Evolutionary conservation across 2,329 filamentous ascomycete genomes (phyloP).

Genomic region (Hypoxylon rubiginosum): DNA sequence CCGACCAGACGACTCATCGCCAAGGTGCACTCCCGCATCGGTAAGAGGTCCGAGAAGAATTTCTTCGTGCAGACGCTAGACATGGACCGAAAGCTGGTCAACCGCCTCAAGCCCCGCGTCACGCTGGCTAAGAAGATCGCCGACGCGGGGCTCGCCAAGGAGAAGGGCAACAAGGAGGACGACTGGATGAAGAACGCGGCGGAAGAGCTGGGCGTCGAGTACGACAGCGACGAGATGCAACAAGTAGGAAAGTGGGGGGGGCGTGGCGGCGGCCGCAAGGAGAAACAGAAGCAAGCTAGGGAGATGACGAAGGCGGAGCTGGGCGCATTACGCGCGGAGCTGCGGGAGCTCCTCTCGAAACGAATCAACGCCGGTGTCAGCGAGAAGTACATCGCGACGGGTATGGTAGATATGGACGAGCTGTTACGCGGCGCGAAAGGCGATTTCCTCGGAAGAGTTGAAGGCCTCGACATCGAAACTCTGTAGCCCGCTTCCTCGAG

Average conservation of each 20-base stretch:
- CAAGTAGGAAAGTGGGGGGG: conserved; percentile 72
- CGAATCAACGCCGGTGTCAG: conserved; percentile 90
- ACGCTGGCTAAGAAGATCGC: conserved; percentile 88
- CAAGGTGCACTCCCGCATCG: conserved; percentile 81
- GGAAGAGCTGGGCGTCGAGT: conserved; percentile 93
- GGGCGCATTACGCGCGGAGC: conserved; percentile 75
- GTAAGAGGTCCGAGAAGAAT: conserved; percentile 63
- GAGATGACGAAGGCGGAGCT: conserved; percentile 80
- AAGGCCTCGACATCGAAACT: conserved; percentile 57
- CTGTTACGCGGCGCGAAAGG: conserved; percentile 74
- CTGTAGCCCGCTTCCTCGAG: conserved; percentile 36
- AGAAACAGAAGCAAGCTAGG: conserved; percentile 79
- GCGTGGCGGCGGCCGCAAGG: conserved; percentile 78
- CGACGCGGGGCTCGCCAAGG: conserved; percentile 85
- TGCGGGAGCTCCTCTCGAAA: conserved; percentile 77
- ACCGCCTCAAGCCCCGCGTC: conserved; percentile 81
- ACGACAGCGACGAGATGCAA: conserved; percentile 89
- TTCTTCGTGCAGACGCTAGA: conserved; percentile 85
- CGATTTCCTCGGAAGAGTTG: conserved; percentile 72
- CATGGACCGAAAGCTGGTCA: conserved; percentile 83
- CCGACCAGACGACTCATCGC: conserved; percentile 86
- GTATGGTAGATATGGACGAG: conserved; percentile 84
- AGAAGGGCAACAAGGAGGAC: conserved; percentile 86
- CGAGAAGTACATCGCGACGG: conserved; percentile 86
- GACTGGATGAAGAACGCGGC: conserved; percentile 87